These are phyloP conservation scores for Malassezia furfur DNA, from an alignment of 1,284 basidiomycete genomes.

Conservation along the genomic window DNA sequence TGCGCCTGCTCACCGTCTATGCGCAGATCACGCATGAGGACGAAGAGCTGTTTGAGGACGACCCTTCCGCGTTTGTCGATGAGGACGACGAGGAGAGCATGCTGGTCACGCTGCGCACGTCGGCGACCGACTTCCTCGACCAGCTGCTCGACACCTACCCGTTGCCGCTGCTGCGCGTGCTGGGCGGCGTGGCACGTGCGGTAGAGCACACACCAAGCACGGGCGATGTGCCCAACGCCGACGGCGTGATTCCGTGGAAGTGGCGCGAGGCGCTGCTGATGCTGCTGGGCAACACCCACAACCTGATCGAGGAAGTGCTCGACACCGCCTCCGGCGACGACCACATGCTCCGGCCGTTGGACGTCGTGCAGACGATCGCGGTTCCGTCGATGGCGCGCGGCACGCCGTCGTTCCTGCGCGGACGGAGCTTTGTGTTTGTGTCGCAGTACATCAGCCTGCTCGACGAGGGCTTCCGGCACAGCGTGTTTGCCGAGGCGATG, in stretches of 20 bases:
- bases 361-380: conserved; percentile 66
- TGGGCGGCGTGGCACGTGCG: conserved; percentile 34
- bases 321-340: conserved; percentile 57
- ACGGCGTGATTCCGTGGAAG: conserved; percentile 56
- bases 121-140: conserved; percentile 70
- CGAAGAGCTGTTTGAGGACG: conserved; percentile 81
- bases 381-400: conserved; percentile 66
- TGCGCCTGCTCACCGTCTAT: conserved; percentile 61
- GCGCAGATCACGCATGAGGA: conserved; percentile 81
- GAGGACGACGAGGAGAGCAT: conserved; percentile 89
- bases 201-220: conserved; percentile 52
- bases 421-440: conserved; percentile 85
- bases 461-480: conserved; percentile 55
- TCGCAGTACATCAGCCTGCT: conserved; percentile 73
- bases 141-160: conserved; percentile 67
- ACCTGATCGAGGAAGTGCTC: conserved; percentile 64
- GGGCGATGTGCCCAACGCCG: conserved; percentile 46
- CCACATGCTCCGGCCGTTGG: conserved; percentile 59
- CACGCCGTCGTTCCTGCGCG: conserved; percentile 74
- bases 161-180: conserved; percentile 55
- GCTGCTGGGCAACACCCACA: conserved; percentile 71
- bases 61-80: conserved; percentile 82
- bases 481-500: conserved; percentile 73
- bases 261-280: conserved; percentile 73
- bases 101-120: conserved; percentile 68